A percentile compares a stretch with the other conserved stretches of the same genome.
These are phyloP conservation scores for Tillandsia fasciculata DNA, from an alignment of 176 grass and related monocot genomes.

Conservation along the genomic window DNA sequence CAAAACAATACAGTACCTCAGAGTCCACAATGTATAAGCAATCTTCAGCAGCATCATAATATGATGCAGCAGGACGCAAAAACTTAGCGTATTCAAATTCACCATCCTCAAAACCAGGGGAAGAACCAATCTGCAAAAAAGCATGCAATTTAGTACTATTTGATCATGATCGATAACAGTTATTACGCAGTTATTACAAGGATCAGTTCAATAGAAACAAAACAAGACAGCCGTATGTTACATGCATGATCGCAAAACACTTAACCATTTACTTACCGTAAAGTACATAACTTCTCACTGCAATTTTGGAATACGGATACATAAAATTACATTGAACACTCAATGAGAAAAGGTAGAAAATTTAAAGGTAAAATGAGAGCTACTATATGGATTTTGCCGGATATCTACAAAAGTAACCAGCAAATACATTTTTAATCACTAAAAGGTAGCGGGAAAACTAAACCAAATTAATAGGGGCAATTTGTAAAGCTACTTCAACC, in stretches of 20 bases:
- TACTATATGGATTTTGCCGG: no score
- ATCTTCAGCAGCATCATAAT: slow-evolving; percentile 56
- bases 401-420: no score
- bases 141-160: slow-evolving; percentile 4
- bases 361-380: no score
- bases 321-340: no score
- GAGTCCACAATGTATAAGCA: slow-evolving; percentile 91
- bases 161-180: background rate
- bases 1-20: slow-evolving; percentile 37
- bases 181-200: background rate
- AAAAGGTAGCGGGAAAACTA: no score
- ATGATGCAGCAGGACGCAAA: slow-evolving; percentile 62
- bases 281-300: no score
- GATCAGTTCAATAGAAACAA: background rate
- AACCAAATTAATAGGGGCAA: no score
- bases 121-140: slow-evolving; percentile 70
- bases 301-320: no score
- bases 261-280: no score
- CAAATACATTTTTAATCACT: no score
- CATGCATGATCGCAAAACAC: background rate
- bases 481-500: no score
- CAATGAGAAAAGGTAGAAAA: no score
- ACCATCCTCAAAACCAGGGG: slow-evolving; percentile 80
- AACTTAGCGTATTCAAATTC: slow-evolving; percentile 93
- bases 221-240: background rate